A percentile compares a stretch with the other conserved stretches of the same genome.
Evolutionary conservation across 164 flowering plant species (phyloP).

Genomic region (Stephania japonica): DNA sequence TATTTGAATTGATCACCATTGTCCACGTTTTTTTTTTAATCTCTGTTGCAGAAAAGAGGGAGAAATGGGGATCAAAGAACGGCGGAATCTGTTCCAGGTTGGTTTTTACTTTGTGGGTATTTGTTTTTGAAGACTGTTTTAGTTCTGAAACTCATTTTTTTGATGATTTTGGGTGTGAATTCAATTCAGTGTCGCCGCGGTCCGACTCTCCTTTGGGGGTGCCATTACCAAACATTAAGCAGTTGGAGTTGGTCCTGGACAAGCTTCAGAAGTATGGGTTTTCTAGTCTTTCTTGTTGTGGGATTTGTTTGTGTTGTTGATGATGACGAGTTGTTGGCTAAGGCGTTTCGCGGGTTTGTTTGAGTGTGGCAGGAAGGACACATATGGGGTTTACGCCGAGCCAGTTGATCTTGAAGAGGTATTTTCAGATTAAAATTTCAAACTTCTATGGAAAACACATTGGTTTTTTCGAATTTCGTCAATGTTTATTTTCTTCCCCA

Average conservation of each 20-base stretch:
- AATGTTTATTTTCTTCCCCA: not conserved
- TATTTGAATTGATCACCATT: too few species aligned
- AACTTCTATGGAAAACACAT: not conserved
- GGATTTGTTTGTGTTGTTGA: not conserved
- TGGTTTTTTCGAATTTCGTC: not conserved
- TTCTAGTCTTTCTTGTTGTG: not conserved
- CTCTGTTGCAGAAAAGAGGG: constrained; percentile 31
- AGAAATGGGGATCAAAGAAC: constrained; percentile 22
- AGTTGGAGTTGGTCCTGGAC: constrained; percentile 76
- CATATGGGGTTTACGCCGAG: constrained; percentile 89
- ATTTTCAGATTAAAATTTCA: not conserved
- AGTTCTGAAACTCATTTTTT: too few species aligned
- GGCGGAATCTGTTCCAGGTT: constrained; percentile 42
- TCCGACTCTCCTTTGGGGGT: constrained; percentile 18
- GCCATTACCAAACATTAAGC: constrained; percentile 69
- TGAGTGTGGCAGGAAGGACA: constrained; percentile 74
- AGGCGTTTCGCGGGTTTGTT: not conserved
- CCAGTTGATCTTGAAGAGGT: constrained; percentile 99
- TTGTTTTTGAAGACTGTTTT: not conserved
- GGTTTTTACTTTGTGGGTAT: constrained; percentile 9
- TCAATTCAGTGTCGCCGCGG: constrained; percentile 43
- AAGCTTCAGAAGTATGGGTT: constrained; percentile 78
- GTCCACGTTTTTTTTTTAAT: not conserved
- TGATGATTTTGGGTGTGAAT: not conserved
- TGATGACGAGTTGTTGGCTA: not conserved